phyloP scores from a whole-genome alignment of 345 rosid genomes.

The Pugionium cornutum region DNA sequence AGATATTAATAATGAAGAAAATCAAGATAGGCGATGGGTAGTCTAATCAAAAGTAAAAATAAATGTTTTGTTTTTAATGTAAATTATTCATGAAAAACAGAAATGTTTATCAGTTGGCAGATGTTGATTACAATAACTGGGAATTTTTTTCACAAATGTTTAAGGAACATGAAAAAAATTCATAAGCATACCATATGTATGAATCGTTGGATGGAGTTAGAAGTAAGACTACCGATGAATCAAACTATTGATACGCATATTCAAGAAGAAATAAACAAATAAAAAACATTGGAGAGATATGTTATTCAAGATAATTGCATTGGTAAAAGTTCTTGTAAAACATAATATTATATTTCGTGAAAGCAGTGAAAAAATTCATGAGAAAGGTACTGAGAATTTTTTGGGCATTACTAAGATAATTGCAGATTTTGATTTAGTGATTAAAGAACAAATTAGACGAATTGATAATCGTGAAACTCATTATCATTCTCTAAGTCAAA shows the following conservation, averaged over 20 bases:
- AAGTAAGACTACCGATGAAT: too few species aligned
- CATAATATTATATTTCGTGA: background rate
- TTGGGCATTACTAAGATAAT: too few species aligned
- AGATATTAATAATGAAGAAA: background rate
- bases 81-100: too few species aligned
- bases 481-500: background rate
- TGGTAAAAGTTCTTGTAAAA: background rate
- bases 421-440: background rate
- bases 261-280: conserved; percentile 2
- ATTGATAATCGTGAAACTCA: background rate
- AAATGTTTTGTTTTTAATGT: background rate
- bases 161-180: background rate
- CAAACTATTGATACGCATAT: background rate
- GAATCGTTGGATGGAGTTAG: background rate
- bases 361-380: background rate
- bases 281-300: background rate
- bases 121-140: background rate
- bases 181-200: conserved; percentile 3
- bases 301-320: background rate
- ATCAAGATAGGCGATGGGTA: too few species aligned
- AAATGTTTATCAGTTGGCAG: background rate
- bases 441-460: too few species aligned
- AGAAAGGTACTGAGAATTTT: background rate
- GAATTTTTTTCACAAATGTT: too few species aligned
- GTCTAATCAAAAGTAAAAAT: background rate